Base-by-base conservation (phyloP, 371 early-diverging fungal species). In the Circinella minor region DNA sequence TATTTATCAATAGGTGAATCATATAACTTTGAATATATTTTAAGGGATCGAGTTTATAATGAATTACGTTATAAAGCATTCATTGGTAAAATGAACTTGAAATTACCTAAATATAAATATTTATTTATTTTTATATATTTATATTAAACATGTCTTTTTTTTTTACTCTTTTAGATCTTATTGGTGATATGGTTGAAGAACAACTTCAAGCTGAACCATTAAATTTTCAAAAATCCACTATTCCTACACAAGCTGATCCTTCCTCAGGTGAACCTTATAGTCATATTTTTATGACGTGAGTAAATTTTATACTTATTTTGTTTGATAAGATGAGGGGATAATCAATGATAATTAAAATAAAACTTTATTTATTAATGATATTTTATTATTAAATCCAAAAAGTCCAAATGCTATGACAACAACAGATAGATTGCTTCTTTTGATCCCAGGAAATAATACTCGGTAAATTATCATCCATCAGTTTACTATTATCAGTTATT, bases 331-430 rank as follows among this genome's bases (percentile, higher is more conserved):
- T 27, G 27, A 27, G 27, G 27, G 27, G 27, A 27, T 27, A 27
- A 27, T 27, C 27, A 27, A 27, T 27, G 27, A 27, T 27, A 27
- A 27, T 27, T 10, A n/a, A 6, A 15, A 54, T 54, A 54, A 54
- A 18, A 6, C 54, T 13, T 54, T 43, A 43, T 43, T 43, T 43
- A 51, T n/a, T 51, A n/a, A 17, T 67, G 47, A 61, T 39, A 9
- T 14, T 36, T 65, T 6, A 57, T 10, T 54, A 14, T 13, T 27
- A n/a, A 13, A 7, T 72, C 27, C 27, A 27, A 27, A 27, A 27
- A 83, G 83, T 27, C 81, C 83, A 1, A 81, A 84, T 60, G 82
- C 82, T 0, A 46, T 84, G 72, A 81, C 80, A 0, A 82, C 85
- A 4, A 73, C 78, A 6, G 82, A 74, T 69, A 84, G 80, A 61